Evolutionary conservation across 352 stramenopile species (phyloP).

Genomic region (Plasmopara muralis): DNA sequence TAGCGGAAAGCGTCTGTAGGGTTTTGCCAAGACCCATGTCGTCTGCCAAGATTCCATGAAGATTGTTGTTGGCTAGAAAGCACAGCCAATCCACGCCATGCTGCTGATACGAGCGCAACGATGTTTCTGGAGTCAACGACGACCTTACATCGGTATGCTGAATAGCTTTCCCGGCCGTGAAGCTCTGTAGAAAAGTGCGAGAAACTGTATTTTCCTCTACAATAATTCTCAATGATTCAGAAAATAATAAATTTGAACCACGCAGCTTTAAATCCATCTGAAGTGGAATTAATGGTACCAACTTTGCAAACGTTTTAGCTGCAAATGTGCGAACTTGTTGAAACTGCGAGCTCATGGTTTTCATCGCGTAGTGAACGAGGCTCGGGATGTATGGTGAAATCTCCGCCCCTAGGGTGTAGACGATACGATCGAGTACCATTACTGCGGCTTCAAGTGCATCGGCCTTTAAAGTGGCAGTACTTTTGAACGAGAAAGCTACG

Average conservation of each 20-base stretch:
- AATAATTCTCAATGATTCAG: constrained; percentile 21
- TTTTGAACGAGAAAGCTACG: constrained; percentile 15
- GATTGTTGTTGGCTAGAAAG: constrained; percentile 62
- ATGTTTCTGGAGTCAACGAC: constrained; percentile 25
- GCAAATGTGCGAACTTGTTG: constrained; percentile 38
- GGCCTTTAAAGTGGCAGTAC: constrained; percentile 1
- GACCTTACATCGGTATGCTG: constrained; percentile 24
- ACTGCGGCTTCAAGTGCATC: constrained; percentile 36
- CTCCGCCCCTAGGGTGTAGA: constrained; percentile 22
- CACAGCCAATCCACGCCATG: constrained; percentile 72
- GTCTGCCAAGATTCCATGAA: constrained; percentile 78
- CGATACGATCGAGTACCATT: constrained; percentile 52
- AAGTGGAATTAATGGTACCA: constrained; percentile 63
- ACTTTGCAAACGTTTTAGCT: constrained; percentile 56
- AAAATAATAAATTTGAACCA: constrained; percentile 4
- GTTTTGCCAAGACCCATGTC: constrained; percentile 94
- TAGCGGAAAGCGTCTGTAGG: constrained; percentile 87
- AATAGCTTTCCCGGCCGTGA: constrained; percentile 56
- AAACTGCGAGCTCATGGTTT: constrained; percentile 46
- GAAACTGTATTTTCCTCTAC: constrained; percentile 48
- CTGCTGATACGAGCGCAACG: constrained; percentile 67
- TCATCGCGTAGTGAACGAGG: constrained; percentile 65
- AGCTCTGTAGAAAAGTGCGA: constrained; percentile 56
- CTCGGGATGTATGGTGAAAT: constrained; percentile 59
- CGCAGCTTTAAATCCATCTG: constrained; percentile 57